A percentile compares a stretch with the other conserved stretches of the same genome.
Conservation (phyloP, 192 early-diverging fungal species). For the Coemansia sp. region DNA sequence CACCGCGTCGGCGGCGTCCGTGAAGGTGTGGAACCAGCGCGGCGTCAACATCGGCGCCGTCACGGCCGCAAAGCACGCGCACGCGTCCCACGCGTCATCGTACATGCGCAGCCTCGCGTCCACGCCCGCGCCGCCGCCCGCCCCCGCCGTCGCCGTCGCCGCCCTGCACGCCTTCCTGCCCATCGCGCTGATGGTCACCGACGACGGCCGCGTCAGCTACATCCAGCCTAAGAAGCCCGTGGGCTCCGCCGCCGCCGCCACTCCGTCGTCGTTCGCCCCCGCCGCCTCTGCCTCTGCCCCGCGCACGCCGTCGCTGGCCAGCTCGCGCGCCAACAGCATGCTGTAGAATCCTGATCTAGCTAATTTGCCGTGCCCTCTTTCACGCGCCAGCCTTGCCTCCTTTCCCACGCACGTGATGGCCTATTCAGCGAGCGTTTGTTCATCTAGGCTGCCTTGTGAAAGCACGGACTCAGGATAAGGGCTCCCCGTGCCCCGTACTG, state of each 20-base stretch:
- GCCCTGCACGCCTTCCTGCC: constrained; percentile 45
- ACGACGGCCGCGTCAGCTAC: constrained; percentile 42
- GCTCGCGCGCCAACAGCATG: constrained; percentile 2
- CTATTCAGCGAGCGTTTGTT: too few species aligned
- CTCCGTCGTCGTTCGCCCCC: neutral
- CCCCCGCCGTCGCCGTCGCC: constrained; percentile 8
- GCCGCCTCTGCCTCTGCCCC: neutral
- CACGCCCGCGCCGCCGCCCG: too few species aligned
- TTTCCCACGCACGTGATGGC: too few species aligned
- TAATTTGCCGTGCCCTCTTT: too few species aligned
- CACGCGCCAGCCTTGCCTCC: too few species aligned
- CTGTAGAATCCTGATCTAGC: too few species aligned
- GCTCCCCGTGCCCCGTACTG: too few species aligned
- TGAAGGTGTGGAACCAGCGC: constrained; percentile 49
- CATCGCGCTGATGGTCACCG: constrained; percentile 36
- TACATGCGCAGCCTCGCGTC: constrained; percentile 44
- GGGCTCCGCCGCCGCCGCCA: neutral
- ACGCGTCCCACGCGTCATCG: constrained; percentile 12
- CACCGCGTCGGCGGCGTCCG: constrained; percentile 34
- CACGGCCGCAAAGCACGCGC: constrained; percentile 12
- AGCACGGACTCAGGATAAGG: too few species aligned
- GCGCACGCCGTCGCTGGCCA: constrained; percentile 1
- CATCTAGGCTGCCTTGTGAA: too few species aligned
- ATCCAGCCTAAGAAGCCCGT: constrained; percentile 24
- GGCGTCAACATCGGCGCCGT: constrained; percentile 39